Evolutionary conservation across 2,329 filamentous ascomycete species (phyloP).

Genomic region (Pezicula radicicola): DNA sequence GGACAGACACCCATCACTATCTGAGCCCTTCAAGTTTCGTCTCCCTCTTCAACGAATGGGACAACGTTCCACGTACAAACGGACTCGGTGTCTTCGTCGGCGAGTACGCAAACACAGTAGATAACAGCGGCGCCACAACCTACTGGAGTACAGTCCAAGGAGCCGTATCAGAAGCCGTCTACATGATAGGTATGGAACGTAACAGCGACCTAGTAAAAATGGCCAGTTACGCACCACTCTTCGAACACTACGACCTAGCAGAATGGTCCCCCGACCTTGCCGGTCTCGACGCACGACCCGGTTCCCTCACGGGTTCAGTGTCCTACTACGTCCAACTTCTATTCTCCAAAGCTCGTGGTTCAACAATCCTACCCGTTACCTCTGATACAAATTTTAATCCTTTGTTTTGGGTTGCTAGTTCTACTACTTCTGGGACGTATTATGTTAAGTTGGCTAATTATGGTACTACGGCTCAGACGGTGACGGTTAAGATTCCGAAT

Average conservation of each 20-base stretch:
- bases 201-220: conserved; percentile 14
- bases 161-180: conserved; percentile 12
- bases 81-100: conserved; percentile 10
- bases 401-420: conserved; percentile 44
- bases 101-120: conserved; percentile 13
- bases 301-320: conserved; percentile 7
- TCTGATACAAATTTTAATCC: conserved; percentile 34
- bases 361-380: conserved; percentile 40
- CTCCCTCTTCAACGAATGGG: conserved; percentile 12
- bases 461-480: conserved; percentile 37
- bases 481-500: conserved; percentile 24
- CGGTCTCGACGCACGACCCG: conserved; percentile 10
- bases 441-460: conserved; percentile 51
- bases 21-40: conserved; percentile 12
- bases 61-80: conserved; percentile 13
- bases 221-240: conserved; percentile 22
- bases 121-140: conserved; percentile 5
- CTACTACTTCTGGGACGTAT: conserved; percentile 30
- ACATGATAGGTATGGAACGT: conserved; percentile 13
- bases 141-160: conserved; percentile 11
- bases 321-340: conserved; percentile 28
- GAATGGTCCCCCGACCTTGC: conserved; percentile 19
- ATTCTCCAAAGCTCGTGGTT: conserved; percentile 41
- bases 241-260: conserved; percentile 29
- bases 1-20: conserved; percentile 17